Conservation (phyloP, 441 rosid species). For the Eutrema salsugineum region DNA sequence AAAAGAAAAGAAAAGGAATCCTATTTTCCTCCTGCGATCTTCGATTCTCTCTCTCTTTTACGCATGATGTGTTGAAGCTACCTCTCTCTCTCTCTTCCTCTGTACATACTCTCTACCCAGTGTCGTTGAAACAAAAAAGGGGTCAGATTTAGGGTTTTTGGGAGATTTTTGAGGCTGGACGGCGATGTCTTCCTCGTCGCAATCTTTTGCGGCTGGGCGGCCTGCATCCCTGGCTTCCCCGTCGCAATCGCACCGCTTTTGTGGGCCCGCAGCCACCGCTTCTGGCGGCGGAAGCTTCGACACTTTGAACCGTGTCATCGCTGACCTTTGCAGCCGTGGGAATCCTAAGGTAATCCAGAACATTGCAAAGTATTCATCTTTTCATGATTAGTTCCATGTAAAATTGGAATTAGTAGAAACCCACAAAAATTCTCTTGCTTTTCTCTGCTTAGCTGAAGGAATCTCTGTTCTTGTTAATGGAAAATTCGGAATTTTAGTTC, state of each 20-base stretch:
- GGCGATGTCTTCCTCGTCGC: slow-evolving; percentile 66
- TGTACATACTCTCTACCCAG: slow-evolving; percentile 22
- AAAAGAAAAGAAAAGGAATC: background rate
- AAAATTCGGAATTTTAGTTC: background rate
- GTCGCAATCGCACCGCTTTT: slow-evolving; percentile 73
- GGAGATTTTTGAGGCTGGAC: slow-evolving; percentile 14
- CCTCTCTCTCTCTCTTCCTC: slow-evolving; percentile 22
- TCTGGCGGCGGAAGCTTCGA: slow-evolving; percentile 72
- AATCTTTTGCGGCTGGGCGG: slow-evolving; percentile 50
- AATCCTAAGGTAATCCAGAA: slow-evolving; percentile 64
- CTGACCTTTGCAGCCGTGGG: slow-evolving; percentile 84
- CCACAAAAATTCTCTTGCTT: slow-evolving; percentile 6
- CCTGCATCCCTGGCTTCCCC: slow-evolving; percentile 52
- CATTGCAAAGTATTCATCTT: background rate
- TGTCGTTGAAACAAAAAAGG: background rate
- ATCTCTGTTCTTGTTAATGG: background rate
- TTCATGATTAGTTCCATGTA: background rate
- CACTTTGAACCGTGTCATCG: slow-evolving; percentile 72
- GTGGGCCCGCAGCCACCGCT: slow-evolving; percentile 48
- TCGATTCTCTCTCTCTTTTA: slow-evolving; percentile 9
- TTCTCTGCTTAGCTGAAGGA: background rate
- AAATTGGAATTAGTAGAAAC: background rate
- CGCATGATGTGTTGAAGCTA: slow-evolving; percentile 22
- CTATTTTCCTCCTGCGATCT: slow-evolving; percentile 19
- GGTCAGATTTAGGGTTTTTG: slow-evolving; percentile 34